phyloP scores from a whole-genome alignment of 495 filamentous ascomycete species.

The Glutinoglossum americanum region DNA sequence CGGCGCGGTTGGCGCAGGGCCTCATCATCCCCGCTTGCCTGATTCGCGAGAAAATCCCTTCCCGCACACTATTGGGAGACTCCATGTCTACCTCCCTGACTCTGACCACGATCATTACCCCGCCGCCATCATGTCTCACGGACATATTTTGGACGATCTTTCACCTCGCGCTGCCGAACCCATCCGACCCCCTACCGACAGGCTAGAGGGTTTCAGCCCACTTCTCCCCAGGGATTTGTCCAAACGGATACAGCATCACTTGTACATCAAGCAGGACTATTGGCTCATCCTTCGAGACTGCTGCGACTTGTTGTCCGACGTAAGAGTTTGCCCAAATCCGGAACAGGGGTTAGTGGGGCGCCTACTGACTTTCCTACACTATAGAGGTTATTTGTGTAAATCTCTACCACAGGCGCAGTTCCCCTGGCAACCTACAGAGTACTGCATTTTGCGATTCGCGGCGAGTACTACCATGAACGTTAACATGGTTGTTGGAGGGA shows the following conservation, averaged over 20 bases:
- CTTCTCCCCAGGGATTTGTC: not conserved
- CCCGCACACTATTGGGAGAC: too few species aligned
- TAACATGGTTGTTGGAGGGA: not conserved
- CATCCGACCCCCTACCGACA: not conserved
- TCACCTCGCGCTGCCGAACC: too few species aligned
- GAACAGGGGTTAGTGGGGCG: not conserved
- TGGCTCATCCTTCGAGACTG: not conserved
- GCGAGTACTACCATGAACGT: not conserved
- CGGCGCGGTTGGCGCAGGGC: too few species aligned
- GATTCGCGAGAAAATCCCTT: too few species aligned
- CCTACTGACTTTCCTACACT: not conserved
- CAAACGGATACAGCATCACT: not conserved
- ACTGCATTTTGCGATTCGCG: not conserved
- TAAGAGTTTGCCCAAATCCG: not conserved
- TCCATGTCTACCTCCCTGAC: not conserved
- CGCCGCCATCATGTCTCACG: not conserved
- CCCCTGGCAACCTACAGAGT: not conserved
- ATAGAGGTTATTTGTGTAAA: not conserved
- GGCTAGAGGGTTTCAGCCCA: not conserved
- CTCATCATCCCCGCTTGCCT: too few species aligned
- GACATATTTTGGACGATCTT: not conserved
- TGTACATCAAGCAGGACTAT: not conserved
- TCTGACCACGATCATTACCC: not conserved
- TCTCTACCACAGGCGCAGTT: not conserved
- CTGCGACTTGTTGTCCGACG: not conserved